These are phyloP conservation scores for Triangularia verruculosa DNA, from an alignment of 2,329 filamentous ascomycete genomes.

Conservation along the genomic window DNA sequence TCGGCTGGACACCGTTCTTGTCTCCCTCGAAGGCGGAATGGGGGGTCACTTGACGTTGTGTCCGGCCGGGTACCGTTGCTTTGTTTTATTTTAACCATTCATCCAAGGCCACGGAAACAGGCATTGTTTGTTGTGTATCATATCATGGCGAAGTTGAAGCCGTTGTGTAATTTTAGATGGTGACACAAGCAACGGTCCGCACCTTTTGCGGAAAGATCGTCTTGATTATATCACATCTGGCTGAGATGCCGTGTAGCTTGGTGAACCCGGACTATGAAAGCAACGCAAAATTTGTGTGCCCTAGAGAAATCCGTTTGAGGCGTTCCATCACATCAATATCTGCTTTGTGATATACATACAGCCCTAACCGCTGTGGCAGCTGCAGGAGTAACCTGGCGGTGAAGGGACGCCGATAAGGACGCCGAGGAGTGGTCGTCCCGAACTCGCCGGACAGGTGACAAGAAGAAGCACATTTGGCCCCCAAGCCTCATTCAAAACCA, in stretches of 20 bases:
- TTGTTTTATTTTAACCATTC: neutral
- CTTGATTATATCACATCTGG: neutral
- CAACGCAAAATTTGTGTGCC: neutral
- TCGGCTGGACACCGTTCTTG: neutral
- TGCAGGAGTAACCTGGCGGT: neutral
- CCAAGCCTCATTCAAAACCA: neutral
- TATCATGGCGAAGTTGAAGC: neutral
- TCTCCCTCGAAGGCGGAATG: neutral
- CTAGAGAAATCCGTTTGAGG: neutral
- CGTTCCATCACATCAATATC: neutral
- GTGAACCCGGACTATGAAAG: neutral
- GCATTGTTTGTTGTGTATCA: neutral
- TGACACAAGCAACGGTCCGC: neutral
- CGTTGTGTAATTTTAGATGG: neutral
- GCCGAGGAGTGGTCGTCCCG: neutral
- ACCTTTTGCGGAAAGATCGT: neutral
- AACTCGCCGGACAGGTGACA: neutral
- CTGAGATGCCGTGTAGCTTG: neutral
- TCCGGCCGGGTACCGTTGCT: neutral
- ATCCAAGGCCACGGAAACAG: neutral
- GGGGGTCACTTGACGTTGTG: neutral
- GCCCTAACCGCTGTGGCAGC: neutral
- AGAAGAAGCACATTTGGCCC: neutral
- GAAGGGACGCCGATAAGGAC: neutral
- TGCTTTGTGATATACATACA: neutral